Evolutionary conservation across 192 early-diverging fungal species (phyloP), one percentile per base, ranked within the genome.

Genomic region (Backusella psychrophila): DNA sequence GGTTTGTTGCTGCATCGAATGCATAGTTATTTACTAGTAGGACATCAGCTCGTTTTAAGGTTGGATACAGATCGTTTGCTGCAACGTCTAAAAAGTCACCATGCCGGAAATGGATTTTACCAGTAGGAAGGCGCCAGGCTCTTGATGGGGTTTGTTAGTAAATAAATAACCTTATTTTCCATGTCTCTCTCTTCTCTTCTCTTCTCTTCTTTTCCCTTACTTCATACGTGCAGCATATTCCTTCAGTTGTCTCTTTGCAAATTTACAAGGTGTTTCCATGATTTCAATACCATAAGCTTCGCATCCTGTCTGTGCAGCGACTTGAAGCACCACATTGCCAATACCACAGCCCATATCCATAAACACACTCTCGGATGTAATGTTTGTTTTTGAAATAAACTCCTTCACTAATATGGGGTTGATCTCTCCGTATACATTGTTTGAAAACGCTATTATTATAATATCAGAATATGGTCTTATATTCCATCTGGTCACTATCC

Each of bases 391-490:
- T 66, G 89, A 77, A 74, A 98, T 96, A 35, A 99, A 85, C 70
- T 97, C 93, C 72, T 89, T 89, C 41, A 97, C 93, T 75, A 99
- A 84, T 41, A 87, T 88, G 23, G 90, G 89, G 73, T 93, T 91
- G 75, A 99, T 91, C 84, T 99, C 98, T 52, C 98, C 98, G 80
- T 99, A 99, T 26, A 99, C 97, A 80, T 95, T 95, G 80, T 97
- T 96, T 19, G 95, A 95, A 76, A 96, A 96, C 42, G 90, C 92
- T 88, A 74, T 14, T 26, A 31, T 29, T 63, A 19, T 49, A n/a
- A 59, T 14, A 38, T 38, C 36, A 38, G 36, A 38, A 8, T 8
- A 38, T 33, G 2, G 33, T 33, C 33, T 33, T 33, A 33, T 33
- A 33, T 33, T 3, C 31, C 2, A 33, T 33, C 31, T 33, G 31